Conservation (phyloP, 2,329 filamentous ascomycete species). For the Tolypocladium guangdongense region DNA sequence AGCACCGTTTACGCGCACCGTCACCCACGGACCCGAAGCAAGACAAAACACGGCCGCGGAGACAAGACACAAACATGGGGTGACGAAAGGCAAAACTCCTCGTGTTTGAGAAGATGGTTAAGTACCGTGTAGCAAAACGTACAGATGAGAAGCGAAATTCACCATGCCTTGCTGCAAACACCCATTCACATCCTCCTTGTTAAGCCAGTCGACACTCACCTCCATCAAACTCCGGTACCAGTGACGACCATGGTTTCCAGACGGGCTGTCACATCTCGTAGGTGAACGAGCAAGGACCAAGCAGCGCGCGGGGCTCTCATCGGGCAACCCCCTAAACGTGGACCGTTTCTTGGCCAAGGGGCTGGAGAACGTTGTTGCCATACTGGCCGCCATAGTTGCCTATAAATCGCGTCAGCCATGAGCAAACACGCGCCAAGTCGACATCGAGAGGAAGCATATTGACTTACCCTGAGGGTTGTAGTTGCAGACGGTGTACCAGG, state of each 20-base stretch:
- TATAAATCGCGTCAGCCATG: conserved; percentile 9
- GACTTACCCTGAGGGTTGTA: conserved; percentile 62
- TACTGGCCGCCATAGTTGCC: conserved; percentile 44
- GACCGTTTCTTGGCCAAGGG: conserved; percentile 16
- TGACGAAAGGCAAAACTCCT: conserved; percentile 1
- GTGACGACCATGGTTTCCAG: not conserved
- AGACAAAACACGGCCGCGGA: not conserved
- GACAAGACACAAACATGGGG: conserved; percentile 3
- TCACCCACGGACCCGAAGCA: not conserved
- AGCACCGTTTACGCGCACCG: not conserved
- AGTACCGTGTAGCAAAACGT: conserved; percentile 22
- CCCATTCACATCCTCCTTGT: conserved; percentile 2
- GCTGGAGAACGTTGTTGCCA: conserved; percentile 35
- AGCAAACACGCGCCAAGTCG: not conserved
- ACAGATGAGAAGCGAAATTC: conserved; percentile 23
- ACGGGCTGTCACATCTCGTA: not conserved
- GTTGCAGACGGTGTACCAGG: conserved; percentile 84
- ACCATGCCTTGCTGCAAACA: not conserved
- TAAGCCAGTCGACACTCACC: no score
- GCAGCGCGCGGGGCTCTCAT: not conserved
- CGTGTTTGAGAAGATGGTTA: conserved; percentile 16
- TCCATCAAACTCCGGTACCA: no score
- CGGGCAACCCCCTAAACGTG: conserved; percentile 13
- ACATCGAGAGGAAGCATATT: not conserved
- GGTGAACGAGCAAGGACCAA: not conserved